phyloP scores from a whole-genome alignment of 352 stramenopile genomes.

The Phytophthora pluvialis region DNA sequence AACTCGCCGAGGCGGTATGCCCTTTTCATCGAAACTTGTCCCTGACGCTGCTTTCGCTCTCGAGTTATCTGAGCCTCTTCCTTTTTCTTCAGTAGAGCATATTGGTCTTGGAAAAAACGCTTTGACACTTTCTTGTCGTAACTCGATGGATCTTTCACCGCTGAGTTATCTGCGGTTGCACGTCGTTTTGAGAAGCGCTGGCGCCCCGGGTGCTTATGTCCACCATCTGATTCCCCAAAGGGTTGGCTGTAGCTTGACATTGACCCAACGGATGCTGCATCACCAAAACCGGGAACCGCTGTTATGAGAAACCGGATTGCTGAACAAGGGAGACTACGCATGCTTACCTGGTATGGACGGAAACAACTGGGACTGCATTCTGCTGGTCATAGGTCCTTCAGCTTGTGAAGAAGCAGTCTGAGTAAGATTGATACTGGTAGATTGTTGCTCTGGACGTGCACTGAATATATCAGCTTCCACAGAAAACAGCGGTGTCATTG shows the following conservation, averaged over 20 bases:
- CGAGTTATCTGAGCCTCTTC: slow-evolving; percentile 60
- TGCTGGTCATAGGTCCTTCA: slow-evolving; percentile 13
- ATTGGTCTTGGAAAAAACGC: slow-evolving; percentile 69
- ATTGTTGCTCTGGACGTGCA: slow-evolving; percentile 12
- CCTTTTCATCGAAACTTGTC: slow-evolving; percentile 69
- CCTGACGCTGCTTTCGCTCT: slow-evolving; percentile 51
- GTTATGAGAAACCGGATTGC: background rate
- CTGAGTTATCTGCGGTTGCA: slow-evolving; percentile 3
- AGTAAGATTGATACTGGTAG: background rate
- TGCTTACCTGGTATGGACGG: slow-evolving; percentile 31
- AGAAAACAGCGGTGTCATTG: slow-evolving; percentile 81
- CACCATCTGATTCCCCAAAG: slow-evolving; percentile 6
- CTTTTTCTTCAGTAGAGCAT: slow-evolving; percentile 58
- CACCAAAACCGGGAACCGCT: background rate
- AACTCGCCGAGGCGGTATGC: slow-evolving; percentile 75
- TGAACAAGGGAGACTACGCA: background rate
- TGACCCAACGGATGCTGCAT: slow-evolving; percentile 15
- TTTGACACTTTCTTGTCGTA: slow-evolving; percentile 45
- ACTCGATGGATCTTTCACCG: slow-evolving; percentile 18
- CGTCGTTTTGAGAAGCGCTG: slow-evolving; percentile 45
- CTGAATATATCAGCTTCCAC: slow-evolving; percentile 68
- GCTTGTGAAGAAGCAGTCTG: slow-evolving; percentile 17
- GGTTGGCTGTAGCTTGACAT: slow-evolving; percentile 16
- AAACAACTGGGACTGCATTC: slow-evolving; percentile 60
- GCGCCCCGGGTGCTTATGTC: slow-evolving; percentile 10